Conservation (phyloP, 768 basidiomycete genomes). For the Podaxis pistillaris region DNA sequence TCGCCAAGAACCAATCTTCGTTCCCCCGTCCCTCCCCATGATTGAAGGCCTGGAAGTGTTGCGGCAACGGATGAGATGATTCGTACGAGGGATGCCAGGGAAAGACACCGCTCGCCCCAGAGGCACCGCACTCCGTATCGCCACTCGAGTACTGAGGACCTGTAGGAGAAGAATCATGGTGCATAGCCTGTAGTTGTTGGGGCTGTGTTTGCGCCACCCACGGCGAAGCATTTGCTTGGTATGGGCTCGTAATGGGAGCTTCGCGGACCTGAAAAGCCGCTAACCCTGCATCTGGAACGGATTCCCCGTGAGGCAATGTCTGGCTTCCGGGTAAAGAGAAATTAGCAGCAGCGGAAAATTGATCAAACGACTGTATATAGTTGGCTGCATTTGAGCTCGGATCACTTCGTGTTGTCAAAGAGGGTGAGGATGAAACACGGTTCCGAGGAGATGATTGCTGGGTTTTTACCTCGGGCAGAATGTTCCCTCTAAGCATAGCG, state of each 20-base stretch:
- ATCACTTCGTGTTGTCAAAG: neutral
- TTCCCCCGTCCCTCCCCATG: neutral
- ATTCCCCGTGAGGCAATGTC: neutral
- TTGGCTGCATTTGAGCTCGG: neutral
- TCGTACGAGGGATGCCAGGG: neutral
- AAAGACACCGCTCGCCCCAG: neutral
- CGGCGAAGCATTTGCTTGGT: neutral
- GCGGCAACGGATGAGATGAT: neutral
- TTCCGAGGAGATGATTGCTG: neutral
- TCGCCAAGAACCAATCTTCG: neutral
- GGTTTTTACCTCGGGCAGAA: neutral
- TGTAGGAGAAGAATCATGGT: neutral
- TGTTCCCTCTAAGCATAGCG: neutral
- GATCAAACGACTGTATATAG: neutral
- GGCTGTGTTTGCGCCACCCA: neutral
- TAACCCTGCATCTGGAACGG: neutral
- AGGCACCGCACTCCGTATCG: neutral
- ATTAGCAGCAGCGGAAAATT: neutral
- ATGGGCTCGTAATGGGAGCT: neutral
- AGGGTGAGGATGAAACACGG: neutral
- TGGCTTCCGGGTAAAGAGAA: neutral
- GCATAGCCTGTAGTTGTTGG: neutral
- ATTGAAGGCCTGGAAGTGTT: neutral
- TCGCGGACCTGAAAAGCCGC: neutral
- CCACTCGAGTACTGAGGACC: neutral